Conservation (phyloP, 2,329 filamentous ascomycete genomes). For the Triangularia verruculosa region DNA sequence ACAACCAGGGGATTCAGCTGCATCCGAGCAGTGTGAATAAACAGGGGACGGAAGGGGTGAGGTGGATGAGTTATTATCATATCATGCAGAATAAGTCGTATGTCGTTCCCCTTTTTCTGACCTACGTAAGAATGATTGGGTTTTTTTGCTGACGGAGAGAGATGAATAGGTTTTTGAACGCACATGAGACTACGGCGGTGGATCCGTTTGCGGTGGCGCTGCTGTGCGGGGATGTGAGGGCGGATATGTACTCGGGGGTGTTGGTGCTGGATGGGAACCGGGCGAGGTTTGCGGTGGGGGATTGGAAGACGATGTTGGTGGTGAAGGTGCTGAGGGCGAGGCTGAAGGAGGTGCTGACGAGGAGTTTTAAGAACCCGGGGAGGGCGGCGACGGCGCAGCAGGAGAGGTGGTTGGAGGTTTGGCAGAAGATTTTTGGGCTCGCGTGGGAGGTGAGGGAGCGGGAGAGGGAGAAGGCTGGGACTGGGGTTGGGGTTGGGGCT, state of each 20-base stretch:
- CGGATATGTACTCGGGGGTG: slow-evolving; percentile 86
- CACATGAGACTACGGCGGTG: slow-evolving; percentile 79
- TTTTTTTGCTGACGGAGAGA: not conserved
- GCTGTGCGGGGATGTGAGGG: slow-evolving; percentile 83
- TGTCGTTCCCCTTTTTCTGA: slow-evolving; percentile 30
- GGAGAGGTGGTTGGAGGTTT: slow-evolving; percentile 70
- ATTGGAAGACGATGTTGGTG: slow-evolving; percentile 91
- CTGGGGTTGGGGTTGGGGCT: not conserved
- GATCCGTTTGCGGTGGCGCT: slow-evolving; percentile 81
- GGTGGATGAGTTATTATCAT: slow-evolving; percentile 92
- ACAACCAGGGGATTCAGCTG: slow-evolving; percentile 85
- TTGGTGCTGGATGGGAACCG: slow-evolving; percentile 85
- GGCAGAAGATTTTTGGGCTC: slow-evolving; percentile 63
- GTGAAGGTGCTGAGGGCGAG: slow-evolving; percentile 74
- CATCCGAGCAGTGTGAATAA: slow-evolving; percentile 91
- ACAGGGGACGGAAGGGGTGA: slow-evolving; percentile 56
- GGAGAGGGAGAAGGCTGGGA: not conserved
- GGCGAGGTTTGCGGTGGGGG: slow-evolving; percentile 74
- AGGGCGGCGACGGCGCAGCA: slow-evolving; percentile 63
- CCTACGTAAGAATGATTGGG: no score
- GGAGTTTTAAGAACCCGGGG: slow-evolving; percentile 66
- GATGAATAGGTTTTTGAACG: slow-evolving; percentile 70
- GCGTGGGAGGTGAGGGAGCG: slow-evolving; percentile 27
- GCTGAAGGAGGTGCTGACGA: slow-evolving; percentile 71
- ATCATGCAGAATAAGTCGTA: slow-evolving; percentile 90